A percentile compares a stretch with the other conserved stretches of the same genome.
Conservation (phyloP, 1,284 basidiomycete species). For the Pascua sp. region DNA sequence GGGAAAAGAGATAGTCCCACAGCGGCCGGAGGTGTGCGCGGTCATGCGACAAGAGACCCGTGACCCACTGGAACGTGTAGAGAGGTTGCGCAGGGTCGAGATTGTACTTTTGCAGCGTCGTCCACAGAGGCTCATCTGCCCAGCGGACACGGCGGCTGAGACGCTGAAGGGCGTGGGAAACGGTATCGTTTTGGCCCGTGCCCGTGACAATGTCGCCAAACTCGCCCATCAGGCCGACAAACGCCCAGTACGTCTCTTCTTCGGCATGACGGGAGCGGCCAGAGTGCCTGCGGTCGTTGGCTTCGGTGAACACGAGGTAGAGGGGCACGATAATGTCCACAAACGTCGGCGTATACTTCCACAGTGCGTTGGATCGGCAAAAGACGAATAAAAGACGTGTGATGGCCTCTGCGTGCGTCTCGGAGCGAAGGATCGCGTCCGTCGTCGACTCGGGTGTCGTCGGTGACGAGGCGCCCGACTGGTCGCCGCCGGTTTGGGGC, state of each 20-base stretch:
- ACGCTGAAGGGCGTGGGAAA: conserved; percentile 20
- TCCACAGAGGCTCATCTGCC: conserved; percentile 37
- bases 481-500: conserved; percentile 21
- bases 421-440: conserved; percentile 28
- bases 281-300: conserved; percentile 4
- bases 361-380: conserved; percentile 37
- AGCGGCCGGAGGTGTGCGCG: conserved; percentile 28
- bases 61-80: conserved; percentile 42
- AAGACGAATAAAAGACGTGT: conserved; percentile 47
- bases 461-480: conserved; percentile 5
- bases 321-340: conserved; percentile 44
- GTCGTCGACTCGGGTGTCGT: conserved; percentile 13
- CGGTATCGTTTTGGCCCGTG: conserved; percentile 6
- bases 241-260: conserved; percentile 46
- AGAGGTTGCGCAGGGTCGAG: conserved; percentile 34
- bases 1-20: conserved; percentile 46
- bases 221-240: conserved; percentile 36
- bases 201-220: conserved; percentile 25
- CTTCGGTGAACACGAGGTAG: conserved; percentile 39
- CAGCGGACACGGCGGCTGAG: conserved; percentile 34
- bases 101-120: conserved; percentile 26
- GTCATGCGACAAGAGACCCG: conserved; percentile 31
- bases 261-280: conserved; percentile 26
- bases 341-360: conserved; percentile 39
- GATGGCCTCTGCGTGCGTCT: conserved; percentile 45